A percentile compares a stretch with the other conserved stretches of the same genome.
Evolutionary conservation across 257 asterid species (phyloP).

Genomic region (Solanum gandarillasii): DNA sequence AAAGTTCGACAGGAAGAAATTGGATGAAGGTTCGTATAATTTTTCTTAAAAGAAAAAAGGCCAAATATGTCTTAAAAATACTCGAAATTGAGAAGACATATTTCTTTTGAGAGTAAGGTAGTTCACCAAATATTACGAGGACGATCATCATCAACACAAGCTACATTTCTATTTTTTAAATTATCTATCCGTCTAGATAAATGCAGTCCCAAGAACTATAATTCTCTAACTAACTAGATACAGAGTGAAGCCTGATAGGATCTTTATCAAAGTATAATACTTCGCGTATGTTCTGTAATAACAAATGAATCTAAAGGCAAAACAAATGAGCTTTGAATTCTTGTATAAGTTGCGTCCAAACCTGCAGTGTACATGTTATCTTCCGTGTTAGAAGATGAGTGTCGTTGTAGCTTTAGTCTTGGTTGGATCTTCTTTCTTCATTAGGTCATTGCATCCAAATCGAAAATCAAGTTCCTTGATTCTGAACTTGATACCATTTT

Average conservation of each 20-base stretch:
- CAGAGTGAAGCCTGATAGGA: background rate
- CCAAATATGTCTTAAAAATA: background rate
- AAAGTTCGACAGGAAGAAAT: background rate
- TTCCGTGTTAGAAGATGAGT: background rate
- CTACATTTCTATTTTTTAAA: background rate
- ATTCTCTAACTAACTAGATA: background rate
- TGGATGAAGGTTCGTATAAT: background rate
- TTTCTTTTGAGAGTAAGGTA: background rate
- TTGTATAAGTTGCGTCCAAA: background rate
- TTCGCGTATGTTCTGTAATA: background rate
- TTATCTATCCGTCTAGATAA: background rate
- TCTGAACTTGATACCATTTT: background rate
- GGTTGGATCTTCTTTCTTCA: background rate
- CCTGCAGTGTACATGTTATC: background rate
- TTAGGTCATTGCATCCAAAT: background rate
- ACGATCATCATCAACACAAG: background rate
- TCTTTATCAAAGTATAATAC: background rate
- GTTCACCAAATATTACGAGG: background rate
- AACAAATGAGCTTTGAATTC: background rate
- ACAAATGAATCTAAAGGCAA: background rate
- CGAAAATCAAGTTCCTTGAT: background rate
- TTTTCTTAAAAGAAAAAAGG: background rate
- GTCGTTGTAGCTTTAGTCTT: background rate
- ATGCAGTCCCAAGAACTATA: background rate
- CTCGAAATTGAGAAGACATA: background rate